phyloP scores from a whole-genome alignment of 1,284 basidiomycete species.

The Boletus semigastroideus region DNA sequence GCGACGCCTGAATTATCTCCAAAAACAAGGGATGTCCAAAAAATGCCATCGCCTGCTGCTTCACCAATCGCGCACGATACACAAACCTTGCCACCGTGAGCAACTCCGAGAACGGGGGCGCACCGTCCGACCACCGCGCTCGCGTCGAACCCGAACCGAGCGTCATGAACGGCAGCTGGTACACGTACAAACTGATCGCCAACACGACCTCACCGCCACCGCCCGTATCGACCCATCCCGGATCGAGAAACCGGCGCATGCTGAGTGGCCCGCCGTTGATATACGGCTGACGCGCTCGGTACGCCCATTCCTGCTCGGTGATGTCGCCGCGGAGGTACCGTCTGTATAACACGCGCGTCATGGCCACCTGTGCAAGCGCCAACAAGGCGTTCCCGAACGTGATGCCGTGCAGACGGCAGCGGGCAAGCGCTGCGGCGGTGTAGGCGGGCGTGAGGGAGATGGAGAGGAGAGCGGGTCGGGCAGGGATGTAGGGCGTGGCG shows the following conservation, averaged over 20 bases:
- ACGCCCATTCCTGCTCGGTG: conserved; percentile 47
- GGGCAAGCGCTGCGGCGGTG: conserved; percentile 31
- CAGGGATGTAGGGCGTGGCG: conserved; percentile 37
- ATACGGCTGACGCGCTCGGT: conserved; percentile 48
- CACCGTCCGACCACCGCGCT: conserved; percentile 30
- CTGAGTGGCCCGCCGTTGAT: conserved; percentile 49
- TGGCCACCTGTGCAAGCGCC: conserved; percentile 32
- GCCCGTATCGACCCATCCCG: conserved; percentile 45
- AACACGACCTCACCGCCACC: conserved; percentile 46
- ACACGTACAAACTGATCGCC: conserved; percentile 45
- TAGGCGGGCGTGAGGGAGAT: conserved; percentile 30
- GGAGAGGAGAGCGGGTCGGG: conserved; percentile 32
- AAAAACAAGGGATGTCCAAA: conserved; percentile 47
- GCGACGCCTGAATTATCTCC: conserved; percentile 38
- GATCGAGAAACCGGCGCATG: conserved; percentile 51
- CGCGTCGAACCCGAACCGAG: conserved; percentile 26
- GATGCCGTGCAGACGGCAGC: conserved; percentile 42
- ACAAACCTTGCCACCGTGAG: conserved; percentile 48
- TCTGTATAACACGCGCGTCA: conserved; percentile 48
- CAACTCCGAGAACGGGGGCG: conserved; percentile 42
- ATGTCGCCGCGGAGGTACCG: conserved; percentile 49
- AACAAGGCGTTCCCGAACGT: conserved; percentile 50
- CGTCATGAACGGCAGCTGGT: conserved; percentile 52
- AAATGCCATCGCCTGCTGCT: conserved; percentile 35
- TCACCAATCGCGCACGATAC: conserved; percentile 40